Base-by-base conservation (phyloP, 345 rosid species). In the Moricandia arvensis region DNA sequence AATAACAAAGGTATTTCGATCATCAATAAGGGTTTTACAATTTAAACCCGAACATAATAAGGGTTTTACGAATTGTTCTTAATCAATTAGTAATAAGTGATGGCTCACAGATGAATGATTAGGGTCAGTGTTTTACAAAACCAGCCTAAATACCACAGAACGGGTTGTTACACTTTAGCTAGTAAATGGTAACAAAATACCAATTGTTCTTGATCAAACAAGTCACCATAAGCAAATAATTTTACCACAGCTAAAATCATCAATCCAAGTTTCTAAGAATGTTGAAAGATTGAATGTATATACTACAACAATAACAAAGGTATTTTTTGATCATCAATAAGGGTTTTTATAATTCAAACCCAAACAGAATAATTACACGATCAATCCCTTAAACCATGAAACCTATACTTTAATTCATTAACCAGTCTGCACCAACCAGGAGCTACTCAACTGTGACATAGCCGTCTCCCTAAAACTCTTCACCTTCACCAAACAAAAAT, bases 401-500 rank as follows among this genome's bases (percentile, higher is more conserved):
- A 35, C 69, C 45, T 15, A 47, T 1, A 9, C 13, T 63, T 13
- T 71, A 8, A 55, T 49, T 78, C 74, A 79, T 73, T 73, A 60
- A 73, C 81, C 81, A 47, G 78, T 67, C 43, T 73, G 81, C 66
- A 79, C 82, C 68, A 93, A 35, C 98, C 98, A 93, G 2, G 86
- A 84, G 31, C 88, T 87, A 59, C 70, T 85, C 61, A 93, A 81
- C 84, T 90, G 96, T 10, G 86, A 75, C 54, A 53, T 33, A 0
- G 91, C 86, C 35, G 82, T 78, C 34, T 87, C 95, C 27, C 87
- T 75, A 49, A 89, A 90, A 66, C 80, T 89, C 63, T 77, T 82
- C 0, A 93, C 98, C 83, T 71, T 82, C 12, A 79, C 78, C 87
- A 93, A 75, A 45, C 90, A 86, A 64, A 87, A 93, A 53, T 93